A percentile compares a stretch with the other conserved stretches of the same genome.
Conservation (phyloP, 805 yeast genomes). For the Hanseniaspora lindneri region DNA sequence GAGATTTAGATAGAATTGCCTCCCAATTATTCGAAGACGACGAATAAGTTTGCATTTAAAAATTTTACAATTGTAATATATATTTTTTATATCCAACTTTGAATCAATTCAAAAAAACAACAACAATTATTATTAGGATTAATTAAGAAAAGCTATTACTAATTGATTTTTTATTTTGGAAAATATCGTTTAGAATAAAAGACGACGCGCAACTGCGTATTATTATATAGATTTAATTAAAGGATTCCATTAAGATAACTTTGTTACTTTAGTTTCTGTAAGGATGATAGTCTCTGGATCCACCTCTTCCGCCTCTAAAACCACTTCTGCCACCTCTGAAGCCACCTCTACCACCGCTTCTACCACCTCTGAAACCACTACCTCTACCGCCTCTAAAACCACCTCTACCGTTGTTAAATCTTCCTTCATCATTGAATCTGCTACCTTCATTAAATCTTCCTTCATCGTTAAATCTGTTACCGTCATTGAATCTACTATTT, state of each 20-base stretch:
- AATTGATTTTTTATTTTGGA: too few relatives aligned
- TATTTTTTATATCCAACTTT: background rate
- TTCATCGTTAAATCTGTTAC: conserved; percentile 7
- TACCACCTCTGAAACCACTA: conserved; percentile 13
- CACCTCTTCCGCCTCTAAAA: conserved; percentile 12
- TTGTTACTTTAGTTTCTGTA: conserved; percentile 26
- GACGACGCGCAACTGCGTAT: too few relatives aligned
- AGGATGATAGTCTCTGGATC: conserved; percentile 27
- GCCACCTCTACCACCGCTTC: conserved; percentile 15
- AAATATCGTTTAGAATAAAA: too few relatives aligned
- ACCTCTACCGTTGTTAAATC: conserved; percentile 4
- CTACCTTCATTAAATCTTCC: background rate
- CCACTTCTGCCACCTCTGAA: conserved; percentile 7
- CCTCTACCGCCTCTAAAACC: conserved; percentile 14
- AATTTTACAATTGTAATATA: background rate
- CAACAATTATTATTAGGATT: background rate
- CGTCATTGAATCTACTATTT: conserved; percentile 18
- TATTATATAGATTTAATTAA: too few relatives aligned
- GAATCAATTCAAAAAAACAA: background rate
- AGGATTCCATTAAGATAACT: too few relatives aligned
- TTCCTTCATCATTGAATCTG: background rate
- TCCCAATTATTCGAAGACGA: conserved; percentile 77
- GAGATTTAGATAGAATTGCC: conserved; percentile 99
- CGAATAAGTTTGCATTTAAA: conserved; percentile 19
- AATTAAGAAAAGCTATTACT: background rate